Evolutionary conservation across 495 filamentous ascomycete species (phyloP), one percentile per base, ranked within the genome.

Genomic region (Penicillium argentinense): DNA sequence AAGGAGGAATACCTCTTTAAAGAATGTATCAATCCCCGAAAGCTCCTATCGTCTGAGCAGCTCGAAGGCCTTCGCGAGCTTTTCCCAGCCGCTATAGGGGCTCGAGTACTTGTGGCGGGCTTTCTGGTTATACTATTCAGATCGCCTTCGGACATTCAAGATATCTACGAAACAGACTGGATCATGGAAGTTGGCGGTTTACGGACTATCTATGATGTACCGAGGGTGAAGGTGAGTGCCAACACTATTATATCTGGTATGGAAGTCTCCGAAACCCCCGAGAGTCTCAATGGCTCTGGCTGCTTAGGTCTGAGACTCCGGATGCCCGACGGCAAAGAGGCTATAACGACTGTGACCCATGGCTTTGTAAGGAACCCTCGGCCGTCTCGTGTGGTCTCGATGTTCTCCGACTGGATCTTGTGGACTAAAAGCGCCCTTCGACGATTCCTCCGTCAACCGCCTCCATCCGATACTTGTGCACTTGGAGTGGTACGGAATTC

Each of bases 271-370:
- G 40, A 38, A 23, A 34, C 22, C 18, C 27, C 46, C 16, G 22
- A 42, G 18, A 32, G 19, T 22, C 24, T 32, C 9, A 1, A 45
- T 39, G 3, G 9, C 26, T 9, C 17, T 19, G 47, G 47, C 14
- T 51, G 39, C 33, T 25, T 51, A 5, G 47, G 47, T 3, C 47
- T 51, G 18, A 51, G 23, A 33, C 12, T 51, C 30, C 11, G 22
- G n/a, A 24, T 45, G 30, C 12, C 16, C 30, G 24, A 51, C 25
- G 41, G 47, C 6, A 13, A n/a, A 13, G 33, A 16, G 25, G 47
- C 41, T n/a, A 42, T 51, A 7, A 51, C 47, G 9, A 51, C 47
- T 32, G 41, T 51, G 6, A 51, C 47, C 11, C 47, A 51, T 39
- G 47, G 47, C 9, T 45, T 51, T 39, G 47, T 45, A 3, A 26